Evolutionary conservation across 768 basidiomycete species (phyloP), one percentile per base, ranked within the genome.

Genomic region (Kwoniella dejecticola): DNA sequence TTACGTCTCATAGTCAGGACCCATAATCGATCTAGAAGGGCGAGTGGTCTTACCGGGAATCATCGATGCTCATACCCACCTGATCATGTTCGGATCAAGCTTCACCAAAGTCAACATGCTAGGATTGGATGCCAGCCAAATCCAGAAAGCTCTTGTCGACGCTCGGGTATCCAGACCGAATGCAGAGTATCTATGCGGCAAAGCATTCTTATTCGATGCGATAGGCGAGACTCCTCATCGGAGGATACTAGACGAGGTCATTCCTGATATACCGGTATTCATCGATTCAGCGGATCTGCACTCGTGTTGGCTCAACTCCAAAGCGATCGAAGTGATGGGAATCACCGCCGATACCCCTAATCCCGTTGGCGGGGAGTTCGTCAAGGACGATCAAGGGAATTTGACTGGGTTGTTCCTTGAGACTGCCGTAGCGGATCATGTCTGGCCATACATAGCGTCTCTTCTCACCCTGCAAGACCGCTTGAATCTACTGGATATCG

Each of bases 1-100:
- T 29, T 12, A 52, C 8, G 21, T 30, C n/a, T n/a, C 36, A 12
- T 13, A 10, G 26, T 33, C 50, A 17, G 36, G 24, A 29, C 29
- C 7, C 7, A 15, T 29, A 33, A 21, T 19, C 44, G 27, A 29
- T 27, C 45, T 69, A 13, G 33, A 56, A 17, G 38, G 63, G n/a
- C 15, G 19, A 17, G 61, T 66, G 24, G 50, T 69, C 15, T 44
- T 69, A 2, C 68, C 68, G 7, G 68, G 64, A 13, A 41, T 69
- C 53, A 61, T 69, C 33, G 68, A 69, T 41, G 64, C 60, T 2
- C 68, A 69, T 41, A 57, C 68, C 2, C 68, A 69, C 31, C 59
- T 69, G 4, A 58, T 49, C 42, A 61, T 63, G 55, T 27, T 67
- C 26, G 69, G 69, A 2, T 17, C 33, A 30, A 36, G 33, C 4